These are phyloP conservation scores for Saturnispora gosingensis DNA, from an alignment of 805 yeast species.

Conservation along the genomic window DNA sequence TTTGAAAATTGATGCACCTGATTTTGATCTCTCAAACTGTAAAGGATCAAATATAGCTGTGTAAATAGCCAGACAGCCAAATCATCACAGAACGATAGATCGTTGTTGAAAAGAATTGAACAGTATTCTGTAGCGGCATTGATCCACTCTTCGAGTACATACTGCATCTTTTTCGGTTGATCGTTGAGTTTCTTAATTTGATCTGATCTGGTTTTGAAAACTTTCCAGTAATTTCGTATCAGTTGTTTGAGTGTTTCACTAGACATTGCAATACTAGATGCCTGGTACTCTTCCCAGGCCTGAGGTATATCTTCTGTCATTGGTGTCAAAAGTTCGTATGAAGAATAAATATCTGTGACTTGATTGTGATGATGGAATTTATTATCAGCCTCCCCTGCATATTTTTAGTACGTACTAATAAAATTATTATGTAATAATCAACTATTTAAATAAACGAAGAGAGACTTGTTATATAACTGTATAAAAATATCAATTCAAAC, in stretches of 20 bases:
- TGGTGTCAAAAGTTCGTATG: neutral
- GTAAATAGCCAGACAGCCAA: conserved; percentile 1
- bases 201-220: neutral
- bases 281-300: neutral
- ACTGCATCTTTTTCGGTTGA: neutral
- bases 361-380: neutral
- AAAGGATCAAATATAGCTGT: neutral
- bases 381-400: neutral
- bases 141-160: neutral
- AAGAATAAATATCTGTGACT: neutral
- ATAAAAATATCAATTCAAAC: neutral
- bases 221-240: neutral
- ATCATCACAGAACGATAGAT: conserved; percentile 6
- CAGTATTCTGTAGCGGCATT: neutral
- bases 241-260: neutral
- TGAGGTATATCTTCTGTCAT: neutral
- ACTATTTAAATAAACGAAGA: neutral
- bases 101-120: neutral
- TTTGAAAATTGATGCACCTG: neutral
- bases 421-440: neutral
- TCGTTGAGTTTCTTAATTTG: neutral
- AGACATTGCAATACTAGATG: neutral
- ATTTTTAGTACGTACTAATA: neutral
- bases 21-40: neutral
- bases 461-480: neutral